A percentile compares a stretch with the other conserved stretches of the same genome.
phyloP scores from a whole-genome alignment of 1,139 yeast species.

The Taphrina betulina region DNA sequence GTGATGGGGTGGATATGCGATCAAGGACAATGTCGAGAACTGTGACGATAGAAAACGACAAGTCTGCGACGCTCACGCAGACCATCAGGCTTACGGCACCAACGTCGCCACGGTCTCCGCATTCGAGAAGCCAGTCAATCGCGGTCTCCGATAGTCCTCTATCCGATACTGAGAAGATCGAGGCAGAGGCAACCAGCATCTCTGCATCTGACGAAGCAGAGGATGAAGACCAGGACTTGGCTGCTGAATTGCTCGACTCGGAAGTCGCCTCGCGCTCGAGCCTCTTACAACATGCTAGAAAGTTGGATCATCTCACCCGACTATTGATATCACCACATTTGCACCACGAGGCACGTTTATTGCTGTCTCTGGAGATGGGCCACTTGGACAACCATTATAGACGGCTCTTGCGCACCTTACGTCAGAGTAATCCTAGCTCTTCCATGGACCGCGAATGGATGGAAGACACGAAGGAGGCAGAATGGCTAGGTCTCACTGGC shows the following conservation, averaged over 20 bases:
- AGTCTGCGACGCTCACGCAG: conserved; percentile 1
- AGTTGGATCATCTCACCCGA: conserved; percentile 14
- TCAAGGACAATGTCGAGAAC: conserved; percentile 5
- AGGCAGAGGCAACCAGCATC: too few relatives aligned
- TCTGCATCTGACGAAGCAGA: background rate
- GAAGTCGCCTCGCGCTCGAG: conserved; percentile 6
- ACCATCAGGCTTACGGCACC: background rate
- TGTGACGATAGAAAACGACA: conserved; percentile 3
- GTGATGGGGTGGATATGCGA: background rate
- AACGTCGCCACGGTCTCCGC: too few relatives aligned
- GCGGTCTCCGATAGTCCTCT: background rate
- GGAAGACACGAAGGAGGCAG: conserved; percentile 17
- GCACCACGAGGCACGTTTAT: conserved; percentile 7
- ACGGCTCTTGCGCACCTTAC: background rate
- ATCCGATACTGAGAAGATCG: background rate
- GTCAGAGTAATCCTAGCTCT: background rate
- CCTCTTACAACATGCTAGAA: conserved; percentile 6
- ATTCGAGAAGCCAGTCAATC: too few relatives aligned
- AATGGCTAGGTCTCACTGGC: conserved; percentile 18
- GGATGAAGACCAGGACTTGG: background rate
- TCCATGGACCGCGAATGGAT: background rate
- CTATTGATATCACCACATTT: conserved; percentile 12
- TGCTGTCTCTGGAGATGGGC: conserved; percentile 15
- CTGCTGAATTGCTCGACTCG: conserved; percentile 1
- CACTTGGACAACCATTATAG: conserved; percentile 9